Conservation (phyloP, 306 rosid species). For the Calophaca sinica region DNA sequence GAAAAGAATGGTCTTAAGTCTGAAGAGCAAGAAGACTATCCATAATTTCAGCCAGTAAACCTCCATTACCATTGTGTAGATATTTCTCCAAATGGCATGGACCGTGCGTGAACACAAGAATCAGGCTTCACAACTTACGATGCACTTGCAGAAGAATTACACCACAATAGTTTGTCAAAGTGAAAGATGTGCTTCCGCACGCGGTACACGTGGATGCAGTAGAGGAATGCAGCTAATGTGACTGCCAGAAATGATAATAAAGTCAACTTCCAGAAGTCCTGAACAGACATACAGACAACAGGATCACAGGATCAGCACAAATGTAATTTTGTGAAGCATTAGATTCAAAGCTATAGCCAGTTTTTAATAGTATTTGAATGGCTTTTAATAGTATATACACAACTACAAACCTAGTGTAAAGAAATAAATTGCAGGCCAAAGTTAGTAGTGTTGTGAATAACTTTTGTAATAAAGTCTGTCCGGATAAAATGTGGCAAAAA, state of each 20-base stretch:
- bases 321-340: slow-evolving; percentile 20
- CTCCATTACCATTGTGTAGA: neutral
- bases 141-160: slow-evolving; percentile 18
- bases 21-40: neutral
- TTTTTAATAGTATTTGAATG: neutral
- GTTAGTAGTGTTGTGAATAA: no score
- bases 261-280: slow-evolving; percentile 85
- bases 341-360: slow-evolving; percentile 10
- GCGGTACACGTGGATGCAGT: slow-evolving; percentile 63
- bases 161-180: slow-evolving; percentile 48
- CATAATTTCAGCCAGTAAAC: neutral
- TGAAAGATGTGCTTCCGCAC: slow-evolving; percentile 71
- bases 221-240: slow-evolving; percentile 73
- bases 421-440: neutral
- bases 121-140: slow-evolving; percentile 2
- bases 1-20: no score
- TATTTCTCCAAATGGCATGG: slow-evolving; percentile 5
- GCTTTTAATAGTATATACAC: neutral
- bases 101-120: neutral
- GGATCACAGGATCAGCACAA: slow-evolving; percentile 28
- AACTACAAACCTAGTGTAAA: neutral
- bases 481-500: no score
- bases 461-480: no score
- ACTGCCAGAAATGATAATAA: slow-evolving; percentile 65
- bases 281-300: slow-evolving; percentile 22